Evolutionary conservation across 202 grass and related monocot genomes (phyloP).

Genomic region (Schoenoplectus tabernaemontani): DNA sequence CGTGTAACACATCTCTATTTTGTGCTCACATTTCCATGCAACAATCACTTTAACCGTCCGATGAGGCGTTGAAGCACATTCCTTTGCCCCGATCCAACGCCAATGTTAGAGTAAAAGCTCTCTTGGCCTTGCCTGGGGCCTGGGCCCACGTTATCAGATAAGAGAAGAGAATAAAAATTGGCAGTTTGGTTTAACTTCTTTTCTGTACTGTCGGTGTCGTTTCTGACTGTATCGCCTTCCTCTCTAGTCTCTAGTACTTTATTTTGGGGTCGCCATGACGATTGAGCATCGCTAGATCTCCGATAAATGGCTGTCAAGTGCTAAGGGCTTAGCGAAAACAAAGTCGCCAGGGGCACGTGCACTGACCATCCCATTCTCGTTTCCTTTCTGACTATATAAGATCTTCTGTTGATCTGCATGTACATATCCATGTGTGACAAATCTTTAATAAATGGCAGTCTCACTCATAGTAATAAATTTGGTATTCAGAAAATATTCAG

Average conservation of each 20-base stretch:
- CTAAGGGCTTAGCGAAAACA: neutral
- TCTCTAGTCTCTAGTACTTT: neutral
- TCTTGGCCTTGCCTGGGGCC: neutral
- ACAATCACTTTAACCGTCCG: neutral
- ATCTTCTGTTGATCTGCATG: neutral
- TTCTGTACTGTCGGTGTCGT: constrained; percentile 6
- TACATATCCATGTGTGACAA: neutral
- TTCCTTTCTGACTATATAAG: neutral
- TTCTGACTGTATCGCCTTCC: neutral
- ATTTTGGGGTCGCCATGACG: neutral
- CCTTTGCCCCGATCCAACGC: constrained; percentile 18
- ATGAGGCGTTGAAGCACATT: constrained; percentile 1
- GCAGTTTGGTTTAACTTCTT: neutral
- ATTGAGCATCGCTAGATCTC: neutral
- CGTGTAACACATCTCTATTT: neutral
- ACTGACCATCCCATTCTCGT: constrained; percentile 1
- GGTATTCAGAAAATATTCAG: too few species aligned
- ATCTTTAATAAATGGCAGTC: neutral
- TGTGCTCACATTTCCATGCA: neutral
- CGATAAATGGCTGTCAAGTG: neutral
- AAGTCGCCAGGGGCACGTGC: constrained; percentile 9
- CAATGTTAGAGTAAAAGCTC: constrained; percentile 6
- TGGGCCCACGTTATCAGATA: neutral
- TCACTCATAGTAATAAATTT: too few species aligned
- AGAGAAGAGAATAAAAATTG: neutral